Conservation (phyloP, 768 basidiomycete genomes). For the Suillus sp. region DNA sequence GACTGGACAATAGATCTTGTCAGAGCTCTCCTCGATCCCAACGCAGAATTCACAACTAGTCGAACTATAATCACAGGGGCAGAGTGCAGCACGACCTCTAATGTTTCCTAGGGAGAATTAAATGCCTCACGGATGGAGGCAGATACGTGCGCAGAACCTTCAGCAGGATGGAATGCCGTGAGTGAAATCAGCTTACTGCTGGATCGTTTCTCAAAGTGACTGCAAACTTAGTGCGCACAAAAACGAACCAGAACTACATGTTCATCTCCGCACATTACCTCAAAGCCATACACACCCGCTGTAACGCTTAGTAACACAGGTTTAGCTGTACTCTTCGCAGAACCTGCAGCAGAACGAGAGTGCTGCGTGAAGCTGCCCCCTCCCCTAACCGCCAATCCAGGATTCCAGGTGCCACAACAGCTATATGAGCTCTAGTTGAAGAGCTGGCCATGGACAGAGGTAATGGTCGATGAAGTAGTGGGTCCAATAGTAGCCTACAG, state of each 20-base stretch:
- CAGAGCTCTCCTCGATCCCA: too few species aligned
- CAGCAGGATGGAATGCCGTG: slow-evolving; percentile 79
- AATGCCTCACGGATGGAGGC: too few species aligned
- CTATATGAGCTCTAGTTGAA: too few species aligned
- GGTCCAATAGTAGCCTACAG: slow-evolving; percentile 25
- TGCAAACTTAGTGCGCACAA: slow-evolving; percentile 56
- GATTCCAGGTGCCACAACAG: slow-evolving; percentile 71
- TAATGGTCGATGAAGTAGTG: slow-evolving; percentile 71
- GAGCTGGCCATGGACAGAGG: slow-evolving; percentile 62
- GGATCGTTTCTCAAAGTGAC: background rate
- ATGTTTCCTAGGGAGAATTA: too few species aligned
- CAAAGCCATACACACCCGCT: slow-evolving; percentile 83
- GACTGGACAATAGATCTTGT: too few species aligned
- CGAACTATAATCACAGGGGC: too few species aligned
- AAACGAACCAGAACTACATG: slow-evolving; percentile 49
- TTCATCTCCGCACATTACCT: slow-evolving; percentile 57
- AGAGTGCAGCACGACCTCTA: too few species aligned
- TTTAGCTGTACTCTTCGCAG: slow-evolving; percentile 64
- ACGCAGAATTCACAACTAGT: too few species aligned
- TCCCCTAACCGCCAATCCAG: slow-evolving; percentile 55
- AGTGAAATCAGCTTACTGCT: slow-evolving; percentile 31
- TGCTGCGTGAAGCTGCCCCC: slow-evolving; percentile 79
- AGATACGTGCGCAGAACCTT: too few species aligned
- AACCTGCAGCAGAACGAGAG: slow-evolving; percentile 79
- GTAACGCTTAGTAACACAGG: slow-evolving; percentile 66